Evolutionary conservation across 345 rosid species (phyloP).

Genomic region (Eucalyptus curtisii): DNA sequence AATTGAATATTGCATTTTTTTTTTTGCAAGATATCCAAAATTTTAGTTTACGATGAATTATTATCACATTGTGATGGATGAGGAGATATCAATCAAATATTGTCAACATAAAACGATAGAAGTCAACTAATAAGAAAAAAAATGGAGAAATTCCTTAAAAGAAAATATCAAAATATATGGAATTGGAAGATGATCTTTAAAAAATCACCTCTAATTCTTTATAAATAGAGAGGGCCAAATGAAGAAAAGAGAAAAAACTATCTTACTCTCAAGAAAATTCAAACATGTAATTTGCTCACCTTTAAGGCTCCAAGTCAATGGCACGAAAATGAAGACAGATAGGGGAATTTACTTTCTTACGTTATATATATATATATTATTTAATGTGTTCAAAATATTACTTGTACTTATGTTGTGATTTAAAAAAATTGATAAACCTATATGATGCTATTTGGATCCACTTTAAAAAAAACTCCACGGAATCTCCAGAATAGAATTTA

Average conservation of each 20-base stretch:
- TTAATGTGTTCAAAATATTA: not conserved
- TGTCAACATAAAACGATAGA: not conserved
- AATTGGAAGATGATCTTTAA: not conserved
- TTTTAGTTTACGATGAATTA: not conserved
- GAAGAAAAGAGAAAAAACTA: not conserved
- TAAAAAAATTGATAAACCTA: not conserved
- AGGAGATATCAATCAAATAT: not conserved
- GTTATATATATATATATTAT: no score
- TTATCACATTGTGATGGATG: not conserved
- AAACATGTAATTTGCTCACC: not conserved
- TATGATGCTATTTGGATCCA: not conserved
- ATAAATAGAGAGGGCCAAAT: not conserved
- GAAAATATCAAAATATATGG: not conserved
- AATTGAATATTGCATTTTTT: not conserved
- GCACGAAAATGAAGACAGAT: not conserved
- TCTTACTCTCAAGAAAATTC: not conserved
- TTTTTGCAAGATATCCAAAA: not conserved
- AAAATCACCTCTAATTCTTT: not conserved
- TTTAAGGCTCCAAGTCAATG: no score
- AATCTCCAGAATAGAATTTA: not conserved
- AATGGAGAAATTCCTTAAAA: not conserved
- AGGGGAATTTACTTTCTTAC: not conserved
- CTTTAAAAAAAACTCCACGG: not conserved
- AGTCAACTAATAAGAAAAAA: not conserved
- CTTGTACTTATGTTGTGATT: not conserved